Conservation (phyloP, 306 rosid species). For the Corylus heterophylla region DNA sequence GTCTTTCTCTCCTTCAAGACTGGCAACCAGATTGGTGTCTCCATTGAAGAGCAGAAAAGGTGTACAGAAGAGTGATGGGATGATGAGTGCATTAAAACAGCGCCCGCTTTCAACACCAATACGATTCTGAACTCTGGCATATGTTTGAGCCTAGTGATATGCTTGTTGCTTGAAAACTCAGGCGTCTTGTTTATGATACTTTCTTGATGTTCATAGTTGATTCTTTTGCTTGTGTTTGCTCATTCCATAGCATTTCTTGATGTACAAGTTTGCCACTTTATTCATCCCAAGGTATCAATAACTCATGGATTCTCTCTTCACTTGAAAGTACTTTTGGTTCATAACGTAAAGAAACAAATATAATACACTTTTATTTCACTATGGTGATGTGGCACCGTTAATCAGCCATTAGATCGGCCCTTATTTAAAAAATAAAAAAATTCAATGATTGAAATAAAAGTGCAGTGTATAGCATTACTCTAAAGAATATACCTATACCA, state of each 20-base stretch:
- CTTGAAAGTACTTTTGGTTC: background rate
- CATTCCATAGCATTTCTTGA: constrained; percentile 21
- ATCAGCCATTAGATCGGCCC: too few relatives aligned
- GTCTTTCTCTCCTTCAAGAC: constrained; percentile 76
- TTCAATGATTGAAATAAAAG: too few relatives aligned
- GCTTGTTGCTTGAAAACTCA: background rate
- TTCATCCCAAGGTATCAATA: background rate
- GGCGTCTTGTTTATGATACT: constrained; percentile 24
- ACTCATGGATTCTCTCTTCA: background rate
- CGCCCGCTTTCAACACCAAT: constrained; percentile 48
- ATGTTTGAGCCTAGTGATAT: constrained; percentile 17
- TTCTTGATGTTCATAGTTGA: constrained; percentile 60
- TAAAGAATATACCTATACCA: too few relatives aligned
- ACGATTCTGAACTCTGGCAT: constrained; percentile 49
- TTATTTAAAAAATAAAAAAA: too few relatives aligned
- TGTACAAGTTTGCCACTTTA: constrained; percentile 8
- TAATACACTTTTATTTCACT: too few relatives aligned
- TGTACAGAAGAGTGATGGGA: constrained; percentile 44
- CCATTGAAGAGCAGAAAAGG: constrained; percentile 65
- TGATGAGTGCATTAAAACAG: constrained; percentile 60
- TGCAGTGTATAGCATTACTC: too few relatives aligned
- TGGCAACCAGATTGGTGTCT: constrained; percentile 70
- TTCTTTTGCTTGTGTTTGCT: constrained; percentile 14
- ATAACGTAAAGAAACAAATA: too few relatives aligned
- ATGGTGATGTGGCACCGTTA: too few relatives aligned